These are phyloP conservation scores for Saitozyma podzolica DNA, from an alignment of 768 basidiomycete species.

Conservation along the genomic window DNA sequence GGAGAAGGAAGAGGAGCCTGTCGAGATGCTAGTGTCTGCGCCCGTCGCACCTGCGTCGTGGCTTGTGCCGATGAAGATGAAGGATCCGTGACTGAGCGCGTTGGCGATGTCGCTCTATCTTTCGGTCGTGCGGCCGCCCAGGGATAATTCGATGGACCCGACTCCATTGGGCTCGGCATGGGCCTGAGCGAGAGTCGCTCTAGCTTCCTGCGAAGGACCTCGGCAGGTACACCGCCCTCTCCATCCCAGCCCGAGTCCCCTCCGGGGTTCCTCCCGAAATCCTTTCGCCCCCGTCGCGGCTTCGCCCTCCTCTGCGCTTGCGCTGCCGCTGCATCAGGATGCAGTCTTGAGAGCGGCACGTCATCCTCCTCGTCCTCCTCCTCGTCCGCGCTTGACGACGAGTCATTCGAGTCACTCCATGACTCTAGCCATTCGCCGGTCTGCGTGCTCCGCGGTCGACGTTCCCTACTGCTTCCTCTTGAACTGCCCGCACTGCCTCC, in stretches of 20 bases:
- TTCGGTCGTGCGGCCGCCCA: not conserved
- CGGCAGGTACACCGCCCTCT: constrained; percentile 47
- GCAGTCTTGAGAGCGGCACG: constrained; percentile 42
- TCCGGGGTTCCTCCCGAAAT: constrained; percentile 32
- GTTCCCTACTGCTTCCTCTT: constrained; percentile 11
- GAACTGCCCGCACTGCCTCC: constrained; percentile 12
- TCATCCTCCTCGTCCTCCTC: constrained; percentile 24
- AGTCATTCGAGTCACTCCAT: not conserved
- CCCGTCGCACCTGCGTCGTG: no score
- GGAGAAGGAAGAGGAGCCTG: no score
- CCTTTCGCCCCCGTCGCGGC: constrained; percentile 11
- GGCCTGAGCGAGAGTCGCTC: constrained; percentile 14
- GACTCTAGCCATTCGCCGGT: constrained; percentile 3
- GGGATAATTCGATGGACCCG: not conserved
- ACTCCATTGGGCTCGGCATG: not conserved
- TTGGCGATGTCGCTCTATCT: not conserved
- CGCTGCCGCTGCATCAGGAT: constrained; percentile 38
- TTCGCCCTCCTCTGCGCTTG: constrained; percentile 21
- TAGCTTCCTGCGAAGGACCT: constrained; percentile 24
- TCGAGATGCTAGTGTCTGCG: no score
- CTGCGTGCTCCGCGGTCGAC: constrained; percentile 3
- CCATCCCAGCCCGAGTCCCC: constrained; percentile 41
- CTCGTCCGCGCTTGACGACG: constrained; percentile 5
- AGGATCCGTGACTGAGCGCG: not conserved
- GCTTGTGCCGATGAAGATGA: no score